phyloP scores from a whole-genome alignment of 1,139 yeast species.

The Ogataea hybrid region DNA sequence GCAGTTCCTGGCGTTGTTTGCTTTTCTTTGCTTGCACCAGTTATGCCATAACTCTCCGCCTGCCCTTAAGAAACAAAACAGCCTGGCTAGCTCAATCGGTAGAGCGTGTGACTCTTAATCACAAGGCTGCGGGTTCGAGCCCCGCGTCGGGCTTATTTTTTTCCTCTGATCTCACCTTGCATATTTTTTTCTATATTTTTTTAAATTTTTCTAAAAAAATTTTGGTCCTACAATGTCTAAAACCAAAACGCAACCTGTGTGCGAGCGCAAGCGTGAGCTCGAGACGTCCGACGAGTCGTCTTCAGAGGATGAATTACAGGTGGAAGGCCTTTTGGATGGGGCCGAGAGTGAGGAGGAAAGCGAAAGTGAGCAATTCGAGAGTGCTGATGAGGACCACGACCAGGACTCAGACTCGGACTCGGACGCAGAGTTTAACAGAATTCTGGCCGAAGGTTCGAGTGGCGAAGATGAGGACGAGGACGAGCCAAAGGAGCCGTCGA shows the following conservation, averaged over 20 bases:
- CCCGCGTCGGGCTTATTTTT: constrained; percentile 25
- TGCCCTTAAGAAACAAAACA: not conserved
- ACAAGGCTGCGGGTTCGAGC: constrained; percentile 28
- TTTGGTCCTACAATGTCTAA: constrained; percentile 8
- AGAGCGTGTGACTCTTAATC: constrained; percentile 28
- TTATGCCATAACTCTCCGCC: not conserved
- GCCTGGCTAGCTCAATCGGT: constrained; percentile 28
- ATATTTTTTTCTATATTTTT: not conserved
- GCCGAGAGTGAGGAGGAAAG: constrained; percentile 30
- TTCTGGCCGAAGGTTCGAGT: constrained; percentile 45
- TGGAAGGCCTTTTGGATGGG: constrained; percentile 39
- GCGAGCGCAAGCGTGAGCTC: constrained; percentile 34
- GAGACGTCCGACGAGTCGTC: constrained; percentile 30
- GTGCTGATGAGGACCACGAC: constrained; percentile 32
- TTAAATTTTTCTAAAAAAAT: constrained; percentile 6
- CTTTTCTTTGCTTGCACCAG: too few species aligned
- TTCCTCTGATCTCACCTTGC: not conserved
- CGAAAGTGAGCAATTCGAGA: constrained; percentile 35
- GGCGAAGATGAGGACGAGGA: constrained; percentile 45
- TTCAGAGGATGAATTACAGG: constrained; percentile 36
- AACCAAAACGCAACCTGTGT: constrained; percentile 3
- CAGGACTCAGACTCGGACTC: constrained; percentile 40
- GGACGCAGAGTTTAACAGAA: constrained; percentile 59
- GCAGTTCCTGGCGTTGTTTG: too few species aligned
- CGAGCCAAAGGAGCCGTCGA: constrained; percentile 49